phyloP scores from a whole-genome alignment of 1,139 yeast species.

The Pichia sp. region DNA sequence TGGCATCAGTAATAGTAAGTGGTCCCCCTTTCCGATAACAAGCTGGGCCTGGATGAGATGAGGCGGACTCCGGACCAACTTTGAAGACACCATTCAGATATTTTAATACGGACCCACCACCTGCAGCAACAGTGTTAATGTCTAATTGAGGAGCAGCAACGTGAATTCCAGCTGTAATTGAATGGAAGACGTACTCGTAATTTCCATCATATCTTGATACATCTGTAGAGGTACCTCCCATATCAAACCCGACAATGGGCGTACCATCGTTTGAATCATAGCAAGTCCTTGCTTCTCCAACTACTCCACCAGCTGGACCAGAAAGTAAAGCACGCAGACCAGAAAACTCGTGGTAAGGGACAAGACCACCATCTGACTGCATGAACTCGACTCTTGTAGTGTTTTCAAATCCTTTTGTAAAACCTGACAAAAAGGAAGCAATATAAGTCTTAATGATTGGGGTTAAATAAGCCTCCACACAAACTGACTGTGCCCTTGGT shows the following conservation, averaged over 20 bases:
- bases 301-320: slow-evolving; percentile 65
- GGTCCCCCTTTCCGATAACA: slow-evolving; percentile 60
- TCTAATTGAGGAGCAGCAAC: slow-evolving; percentile 58
- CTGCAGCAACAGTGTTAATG: slow-evolving; percentile 59
- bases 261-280: slow-evolving; percentile 39
- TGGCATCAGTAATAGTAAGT: slow-evolving; percentile 57
- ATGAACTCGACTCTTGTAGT: slow-evolving; percentile 43
- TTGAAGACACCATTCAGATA: slow-evolving; percentile 53
- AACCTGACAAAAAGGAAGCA: slow-evolving; percentile 53
- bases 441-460: slow-evolving; percentile 67
- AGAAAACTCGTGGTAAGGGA: slow-evolving; percentile 43
- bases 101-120: slow-evolving; percentile 53
- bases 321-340: slow-evolving; percentile 53
- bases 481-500: slow-evolving; percentile 67
- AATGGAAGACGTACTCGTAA: slow-evolving; percentile 53
- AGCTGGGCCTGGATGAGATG: slow-evolving; percentile 61
- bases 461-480: slow-evolving; percentile 74
- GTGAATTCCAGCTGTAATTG: slow-evolving; percentile 53
- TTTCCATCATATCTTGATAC: slow-evolving; percentile 48
- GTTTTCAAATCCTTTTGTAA: slow-evolving; percentile 52
- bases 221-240: slow-evolving; percentile 65
- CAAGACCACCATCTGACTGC: slow-evolving; percentile 62
- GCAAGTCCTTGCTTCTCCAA: slow-evolving; percentile 52
- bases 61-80: slow-evolving; percentile 59
- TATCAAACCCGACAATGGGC: slow-evolving; percentile 55